phyloP scores from a whole-genome alignment of 1,284 basidiomycete species.

The Irpex sp. region DNA sequence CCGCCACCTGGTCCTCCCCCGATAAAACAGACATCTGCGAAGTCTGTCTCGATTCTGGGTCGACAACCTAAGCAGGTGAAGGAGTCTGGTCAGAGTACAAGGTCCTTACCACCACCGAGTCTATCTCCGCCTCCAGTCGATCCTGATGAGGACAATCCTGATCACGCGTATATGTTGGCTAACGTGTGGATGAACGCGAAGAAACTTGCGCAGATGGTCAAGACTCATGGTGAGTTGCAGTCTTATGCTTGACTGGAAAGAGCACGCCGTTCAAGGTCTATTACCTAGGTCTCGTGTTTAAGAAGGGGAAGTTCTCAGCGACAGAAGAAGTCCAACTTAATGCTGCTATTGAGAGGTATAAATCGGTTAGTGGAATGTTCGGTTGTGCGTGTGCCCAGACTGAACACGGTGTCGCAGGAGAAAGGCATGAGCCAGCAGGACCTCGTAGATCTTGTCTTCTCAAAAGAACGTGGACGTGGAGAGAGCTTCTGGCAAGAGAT shows the following conservation, averaged over 20 bases:
- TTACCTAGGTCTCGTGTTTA: conserved; percentile 67
- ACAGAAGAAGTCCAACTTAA: conserved; percentile 67
- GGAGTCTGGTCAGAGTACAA: conserved; percentile 23
- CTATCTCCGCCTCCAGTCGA: conserved; percentile 30
- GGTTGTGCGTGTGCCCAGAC: no score
- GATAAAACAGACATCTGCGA: conserved; percentile 38
- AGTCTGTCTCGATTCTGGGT: conserved; percentile 35
- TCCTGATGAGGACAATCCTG: conserved; percentile 33
- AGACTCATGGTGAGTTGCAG: conserved; percentile 50
- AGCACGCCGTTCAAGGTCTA: neutral
- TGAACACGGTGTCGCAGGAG: conserved; percentile 29
- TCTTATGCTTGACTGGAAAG: neutral
- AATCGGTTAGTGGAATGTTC: conserved; percentile 39
- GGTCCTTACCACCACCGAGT: conserved; percentile 17
- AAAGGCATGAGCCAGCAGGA: conserved; percentile 50
- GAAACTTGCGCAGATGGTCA: conserved; percentile 64
- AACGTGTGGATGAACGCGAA: conserved; percentile 72
- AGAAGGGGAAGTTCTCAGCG: conserved; percentile 80
- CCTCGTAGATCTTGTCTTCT: conserved; percentile 59
- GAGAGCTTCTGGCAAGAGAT: conserved; percentile 76
- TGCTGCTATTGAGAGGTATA: conserved; percentile 61
- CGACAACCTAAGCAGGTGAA: conserved; percentile 34
- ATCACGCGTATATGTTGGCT: conserved; percentile 50
- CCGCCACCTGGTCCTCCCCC: conserved; percentile 22
- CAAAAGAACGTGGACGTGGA: conserved; percentile 52